Percentiles rank a stretch among this genome's conserved stretches.
These are phyloP conservation scores for Diplodia scrobiculata DNA, from an alignment of 2,329 filamentous ascomycete genomes.

Conservation along the genomic window DNA sequence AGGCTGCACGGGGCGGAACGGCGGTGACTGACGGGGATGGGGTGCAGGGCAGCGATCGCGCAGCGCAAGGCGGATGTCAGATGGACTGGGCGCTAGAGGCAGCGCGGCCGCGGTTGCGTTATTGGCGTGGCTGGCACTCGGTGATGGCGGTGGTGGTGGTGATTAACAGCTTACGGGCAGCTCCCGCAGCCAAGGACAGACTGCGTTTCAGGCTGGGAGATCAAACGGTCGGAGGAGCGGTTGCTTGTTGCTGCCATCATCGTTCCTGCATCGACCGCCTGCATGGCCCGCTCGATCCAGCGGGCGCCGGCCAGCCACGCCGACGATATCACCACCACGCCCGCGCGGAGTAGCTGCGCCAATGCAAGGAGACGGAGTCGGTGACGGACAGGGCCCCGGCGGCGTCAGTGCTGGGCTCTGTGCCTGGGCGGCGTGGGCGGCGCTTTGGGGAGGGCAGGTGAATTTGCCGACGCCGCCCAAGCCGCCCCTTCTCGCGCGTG, in stretches of 20 bases:
- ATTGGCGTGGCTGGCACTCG: conserved; percentile 24
- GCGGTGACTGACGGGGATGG: conserved; percentile 26
- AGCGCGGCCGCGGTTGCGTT: conserved; percentile 12
- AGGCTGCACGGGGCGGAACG: conserved; percentile 26
- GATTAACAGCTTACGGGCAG: conserved; percentile 25
- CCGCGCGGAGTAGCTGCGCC: neutral
- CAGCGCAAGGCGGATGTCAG: conserved; percentile 16
- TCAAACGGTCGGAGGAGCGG: conserved; percentile 28
- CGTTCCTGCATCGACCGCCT: conserved; percentile 25
- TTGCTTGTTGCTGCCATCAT: conserved; percentile 9
- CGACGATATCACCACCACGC: conserved; percentile 21
- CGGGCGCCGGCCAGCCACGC: conserved; percentile 16
- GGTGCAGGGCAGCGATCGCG: conserved; percentile 20
- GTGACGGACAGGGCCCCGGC: conserved; percentile 17
- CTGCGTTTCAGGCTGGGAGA: conserved; percentile 27
- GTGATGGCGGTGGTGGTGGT: conserved; percentile 11
- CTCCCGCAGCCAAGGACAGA: conserved; percentile 24
- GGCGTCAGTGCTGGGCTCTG: conserved; percentile 15
- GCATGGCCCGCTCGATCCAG: conserved; percentile 22
- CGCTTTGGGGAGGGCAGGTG: neutral
- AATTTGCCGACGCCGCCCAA: conserved; percentile 21
- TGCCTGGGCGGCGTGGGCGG: conserved; percentile 6
- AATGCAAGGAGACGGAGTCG: conserved; percentile 20
- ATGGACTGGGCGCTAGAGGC: conserved; percentile 10
- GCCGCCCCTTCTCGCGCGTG: neutral